Base-by-base conservation (phyloP, 345 rosid species). In the Lepidium didymum region DNA sequence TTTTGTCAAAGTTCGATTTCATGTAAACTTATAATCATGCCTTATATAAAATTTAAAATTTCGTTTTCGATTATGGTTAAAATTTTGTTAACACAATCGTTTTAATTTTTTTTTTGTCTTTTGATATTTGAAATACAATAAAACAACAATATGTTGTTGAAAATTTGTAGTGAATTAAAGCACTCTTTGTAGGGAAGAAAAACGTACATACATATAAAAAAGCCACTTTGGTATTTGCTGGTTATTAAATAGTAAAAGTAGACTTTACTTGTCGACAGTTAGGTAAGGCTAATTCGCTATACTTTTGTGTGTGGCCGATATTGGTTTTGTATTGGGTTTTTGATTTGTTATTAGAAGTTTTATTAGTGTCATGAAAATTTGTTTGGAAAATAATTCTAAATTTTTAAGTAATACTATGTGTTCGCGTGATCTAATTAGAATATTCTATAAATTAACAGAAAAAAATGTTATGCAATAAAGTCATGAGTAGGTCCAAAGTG, bases 181-280 rank as follows among this genome's bases (percentile, higher is more conserved):
- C 3, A 34, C 19, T 45, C 5, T 62, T 25, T 46, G 12, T 18
- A 18, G 9, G 33, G 18, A 5, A 11, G 10, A 9, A 29, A 15
- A 15, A 5, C 31, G 4, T 27, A 27, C 0, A 5, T 27, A 27
- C 0, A 27, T 9, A 13, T 23, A 25, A 16, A 13, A 57, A 62
- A 53, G 46, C n/a, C 64, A 72, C 58, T 64, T 72, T 72, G 43
- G 64, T 63, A 63, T 63, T 44, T 71, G 42, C 16, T 62, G 56
- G 31, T 51, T 68, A 44, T 35, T 23, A 44, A 62, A 36, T 35
- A 35, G 55, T 19, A 62, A 71, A 72, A 64, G 51, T 64, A 51
- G 41, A 16, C 51, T 71, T 71, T 71, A 12, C 56, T 63, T 72
- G 75, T 72, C 58, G 46, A 72, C n/a, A 45, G 57, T 72, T 72